Conservation (phyloP, 345 rosid genomes). For the Syzygium jambos region DNA sequence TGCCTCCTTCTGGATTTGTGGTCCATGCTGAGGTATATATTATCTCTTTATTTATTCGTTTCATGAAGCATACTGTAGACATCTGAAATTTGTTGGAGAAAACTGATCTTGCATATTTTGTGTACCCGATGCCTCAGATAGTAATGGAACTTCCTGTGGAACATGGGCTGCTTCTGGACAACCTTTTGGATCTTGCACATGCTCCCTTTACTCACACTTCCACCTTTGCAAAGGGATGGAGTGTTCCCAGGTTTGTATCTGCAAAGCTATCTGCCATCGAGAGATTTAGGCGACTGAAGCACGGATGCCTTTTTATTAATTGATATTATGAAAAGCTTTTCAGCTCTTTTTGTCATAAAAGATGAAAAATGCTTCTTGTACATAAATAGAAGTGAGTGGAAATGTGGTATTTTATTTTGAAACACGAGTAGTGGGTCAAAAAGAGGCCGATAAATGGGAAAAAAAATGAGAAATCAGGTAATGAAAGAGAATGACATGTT, state of each 20-base stretch:
- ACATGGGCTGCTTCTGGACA: constrained; percentile 93
- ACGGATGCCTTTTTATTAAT: neutral
- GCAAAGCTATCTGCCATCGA: neutral
- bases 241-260: constrained; percentile 72
- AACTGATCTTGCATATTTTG: neutral
- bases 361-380: neutral
- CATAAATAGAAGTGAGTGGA: neutral
- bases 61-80: neutral
- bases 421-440: neutral
- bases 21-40: constrained; percentile 85
- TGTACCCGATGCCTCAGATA: constrained; percentile 29
- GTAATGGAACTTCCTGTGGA: constrained; percentile 99
- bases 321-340: neutral
- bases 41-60: neutral
- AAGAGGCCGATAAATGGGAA: neutral
- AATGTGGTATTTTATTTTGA: neutral
- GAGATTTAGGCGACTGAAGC: neutral
- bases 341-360: neutral
- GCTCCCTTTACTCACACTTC: constrained; percentile 98
- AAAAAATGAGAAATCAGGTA: neutral
- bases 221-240: constrained; percentile 98
- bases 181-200: constrained; percentile 93
- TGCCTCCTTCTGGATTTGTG: constrained; percentile 82
- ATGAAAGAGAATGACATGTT: neutral
- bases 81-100: neutral